Evolutionary conservation across 805 yeast species (phyloP), one percentile per base, ranked within the genome.

Genomic region (Kuraishia cidri): DNA sequence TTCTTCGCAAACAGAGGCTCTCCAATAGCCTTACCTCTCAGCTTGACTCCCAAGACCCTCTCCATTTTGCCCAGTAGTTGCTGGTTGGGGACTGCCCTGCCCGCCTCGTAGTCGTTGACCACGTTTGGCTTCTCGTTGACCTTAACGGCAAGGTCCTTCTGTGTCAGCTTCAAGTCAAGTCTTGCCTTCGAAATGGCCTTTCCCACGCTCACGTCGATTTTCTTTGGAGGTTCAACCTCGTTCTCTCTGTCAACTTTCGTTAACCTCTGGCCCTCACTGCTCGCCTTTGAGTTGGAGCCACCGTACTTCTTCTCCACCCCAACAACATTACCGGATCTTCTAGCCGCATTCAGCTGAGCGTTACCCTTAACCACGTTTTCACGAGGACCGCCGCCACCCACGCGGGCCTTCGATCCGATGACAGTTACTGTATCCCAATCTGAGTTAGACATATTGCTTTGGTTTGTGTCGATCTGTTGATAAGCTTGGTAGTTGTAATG

Each of bases 11-110:
- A 72, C 45, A 92, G 68, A 22, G 97, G 95, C 49, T 79, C 76
- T 41, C 98, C 98, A 50, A 92, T 82, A 60, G 79, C 82, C 66
- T 90, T 88, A 54, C 98, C 98, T 66, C 97, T 77, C 54, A 92
- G 75, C 65, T 87, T 92, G 42, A 92, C 81, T 45, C 97, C 97
- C 48, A 92, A 69, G 26, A 81, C 94, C 60, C 96, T 75, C 66
- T 92, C 97, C 58, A 92, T 63, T 66, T 92, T 92, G 35, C 81
- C 88, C 50, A 92, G 71, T 33, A 92, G 61, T 62, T 88, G 97
- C 67, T 92, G 98, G 66, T 85, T 88, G 37, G 98, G 98, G 44
- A 82, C 75, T 29, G 95, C 98, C 55, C 94, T 78, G 38, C 95
- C 97, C 36, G 94, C 84, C 66, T 92, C 98, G 60, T 92, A 92